Evolutionary conservation across 257 asterid genomes (phyloP).

Genomic region (Cynanchum wilfordii): DNA sequence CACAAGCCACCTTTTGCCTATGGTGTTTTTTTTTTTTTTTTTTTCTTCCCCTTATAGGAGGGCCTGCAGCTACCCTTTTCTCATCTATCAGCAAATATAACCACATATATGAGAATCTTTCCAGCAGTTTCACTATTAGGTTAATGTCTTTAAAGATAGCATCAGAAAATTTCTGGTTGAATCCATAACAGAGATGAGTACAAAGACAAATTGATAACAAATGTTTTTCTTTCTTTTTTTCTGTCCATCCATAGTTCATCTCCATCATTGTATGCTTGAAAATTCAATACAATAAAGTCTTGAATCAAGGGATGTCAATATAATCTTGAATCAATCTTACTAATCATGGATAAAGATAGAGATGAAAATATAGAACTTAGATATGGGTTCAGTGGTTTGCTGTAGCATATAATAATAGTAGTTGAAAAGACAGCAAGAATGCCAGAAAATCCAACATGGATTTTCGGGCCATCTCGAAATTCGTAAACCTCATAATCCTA

Average conservation of each 20-base stretch:
- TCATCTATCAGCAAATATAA: background rate
- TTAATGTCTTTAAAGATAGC: background rate
- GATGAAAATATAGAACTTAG: background rate
- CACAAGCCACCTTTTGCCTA: constrained; percentile 5
- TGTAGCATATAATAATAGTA: background rate
- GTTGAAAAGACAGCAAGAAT: background rate
- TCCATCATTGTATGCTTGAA: background rate
- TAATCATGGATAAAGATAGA: background rate
- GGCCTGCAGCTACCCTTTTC: constrained; percentile 14
- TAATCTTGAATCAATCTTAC: background rate
- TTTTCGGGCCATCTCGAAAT: too few species aligned
- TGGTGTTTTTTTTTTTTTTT: constrained; percentile 20
- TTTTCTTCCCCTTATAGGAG: constrained; percentile 18
- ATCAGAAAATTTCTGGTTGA: background rate
- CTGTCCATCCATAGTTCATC: background rate
- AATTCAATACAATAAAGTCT: too few species aligned
- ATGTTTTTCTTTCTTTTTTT: too few species aligned
- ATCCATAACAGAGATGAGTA: background rate
- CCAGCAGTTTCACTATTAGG: background rate
- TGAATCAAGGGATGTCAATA: background rate
- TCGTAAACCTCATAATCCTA: too few species aligned
- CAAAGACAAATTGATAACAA: background rate
- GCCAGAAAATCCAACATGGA: background rate
- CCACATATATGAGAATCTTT: background rate
- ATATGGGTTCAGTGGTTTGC: background rate